These are phyloP conservation scores for Candida schatavii DNA, from an alignment of 805 yeast species.

Conservation along the genomic window DNA sequence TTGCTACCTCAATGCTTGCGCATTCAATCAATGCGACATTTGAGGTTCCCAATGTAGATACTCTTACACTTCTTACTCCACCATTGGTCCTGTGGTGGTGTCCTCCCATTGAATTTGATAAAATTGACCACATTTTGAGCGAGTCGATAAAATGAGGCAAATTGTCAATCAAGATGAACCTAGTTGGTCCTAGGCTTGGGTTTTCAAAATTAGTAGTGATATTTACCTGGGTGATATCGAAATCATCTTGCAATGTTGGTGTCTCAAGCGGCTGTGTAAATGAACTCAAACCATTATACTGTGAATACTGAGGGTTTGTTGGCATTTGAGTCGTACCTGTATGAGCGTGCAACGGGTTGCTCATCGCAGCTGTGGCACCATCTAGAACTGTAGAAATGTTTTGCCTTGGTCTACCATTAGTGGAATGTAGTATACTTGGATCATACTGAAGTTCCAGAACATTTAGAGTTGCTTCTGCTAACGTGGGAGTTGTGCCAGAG, in stretches of 20 bases:
- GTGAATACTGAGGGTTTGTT: neutral
- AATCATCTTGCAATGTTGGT: conserved; percentile 48
- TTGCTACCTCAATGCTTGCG: conserved; percentile 67
- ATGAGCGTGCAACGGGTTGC: too few species aligned
- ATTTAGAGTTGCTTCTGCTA: conserved; percentile 15
- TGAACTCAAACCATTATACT: neutral
- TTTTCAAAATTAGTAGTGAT: conserved; percentile 74
- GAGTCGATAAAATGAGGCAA: conserved; percentile 71
- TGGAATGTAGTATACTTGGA: neutral
- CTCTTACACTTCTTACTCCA: conserved; percentile 17
- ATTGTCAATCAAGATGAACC: conserved; percentile 74
- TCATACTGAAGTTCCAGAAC: neutral
- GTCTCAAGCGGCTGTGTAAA: conserved; percentile 8
- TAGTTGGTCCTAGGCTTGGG: conserved; percentile 69
- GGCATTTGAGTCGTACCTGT: too few species aligned
- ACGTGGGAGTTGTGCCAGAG: conserved; percentile 32
- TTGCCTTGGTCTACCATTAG: neutral
- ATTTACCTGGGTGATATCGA: conserved; percentile 55
- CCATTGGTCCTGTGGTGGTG: conserved; percentile 12
- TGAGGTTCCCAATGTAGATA: conserved; percentile 18
- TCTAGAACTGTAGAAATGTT: neutral
- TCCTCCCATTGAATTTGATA: conserved; percentile 21
- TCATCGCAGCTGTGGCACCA: neutral
- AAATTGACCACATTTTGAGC: conserved; percentile 26
- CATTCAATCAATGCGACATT: conserved; percentile 61